Evolutionary conservation across 139 green algal species (phyloP), one percentile per base, ranked within the genome.

Genomic region (Gonium pectorale): DNA sequence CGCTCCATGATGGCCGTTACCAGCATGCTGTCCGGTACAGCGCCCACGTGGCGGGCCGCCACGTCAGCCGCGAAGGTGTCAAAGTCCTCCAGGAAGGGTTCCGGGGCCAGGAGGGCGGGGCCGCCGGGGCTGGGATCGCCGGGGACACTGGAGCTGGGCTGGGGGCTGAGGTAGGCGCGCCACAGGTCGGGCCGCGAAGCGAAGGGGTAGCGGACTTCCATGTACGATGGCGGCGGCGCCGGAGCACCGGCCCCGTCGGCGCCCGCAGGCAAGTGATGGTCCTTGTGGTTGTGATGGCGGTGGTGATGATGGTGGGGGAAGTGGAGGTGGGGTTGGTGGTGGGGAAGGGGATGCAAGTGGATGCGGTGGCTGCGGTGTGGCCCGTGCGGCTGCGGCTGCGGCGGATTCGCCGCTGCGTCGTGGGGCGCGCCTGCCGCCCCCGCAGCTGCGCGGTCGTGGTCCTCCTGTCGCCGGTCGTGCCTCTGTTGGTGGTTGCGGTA

Each of bases 31-130:
- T 71, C 75, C 37, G 52, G 80, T 29, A 67, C 56, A 26, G 22
- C 54, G 54, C 79, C 83, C 41, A 77, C 33, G 66, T 88, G 83
- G 2, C 83, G 74, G 1, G 73, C 83, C 11, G 63, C 74, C 33
- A 88, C 74, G 54, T 88, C 83, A 33, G 83, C 83, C 3, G 84
- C 85, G 52, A 89, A 86, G 3, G 67, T 81, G 54, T 89, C 85
- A 38, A 89, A 66, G 77, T 89, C 85, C 68, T 89, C 84, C 27
- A 88, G 46, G 38, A 59, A 41, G 4, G 66, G 74, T 13, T 52
- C 64, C 2, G 81, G 62, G 62, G 81, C 66, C 38, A 85, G 74
- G n/a, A 40, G n/a, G n/a, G n/a, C n/a, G n/a, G n/a, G n/a, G n/a
- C n/a, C n/a, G n/a, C n/a, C n/a, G n/a, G n/a, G n/a, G n/a, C n/a